Percentiles rank a stretch among this genome's conserved stretches.
phyloP scores from a whole-genome alignment of 345 rosid genomes.

The Pugionium dolabratum region DNA sequence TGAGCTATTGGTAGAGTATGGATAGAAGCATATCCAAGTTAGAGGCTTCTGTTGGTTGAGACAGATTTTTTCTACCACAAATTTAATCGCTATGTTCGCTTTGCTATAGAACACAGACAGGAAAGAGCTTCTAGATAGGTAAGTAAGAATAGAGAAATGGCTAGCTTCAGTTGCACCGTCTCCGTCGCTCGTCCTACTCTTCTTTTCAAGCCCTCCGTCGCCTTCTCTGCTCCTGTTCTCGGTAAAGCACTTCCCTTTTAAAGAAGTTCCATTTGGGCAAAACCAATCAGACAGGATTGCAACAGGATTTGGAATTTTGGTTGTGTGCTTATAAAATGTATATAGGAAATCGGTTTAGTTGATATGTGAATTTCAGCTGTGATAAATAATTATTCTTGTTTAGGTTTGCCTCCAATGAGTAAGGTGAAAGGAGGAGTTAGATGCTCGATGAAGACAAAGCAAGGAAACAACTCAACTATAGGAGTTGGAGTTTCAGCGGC shows the following conservation, averaged over 20 bases:
- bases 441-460: constrained; percentile 49
- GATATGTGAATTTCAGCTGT: not conserved
- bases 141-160: constrained; percentile 30
- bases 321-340: not conserved
- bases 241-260: constrained; percentile 45
- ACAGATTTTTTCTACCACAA: constrained; percentile 31
- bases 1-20: constrained; percentile 46
- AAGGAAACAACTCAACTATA: constrained; percentile 35
- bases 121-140: constrained; percentile 43
- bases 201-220: constrained; percentile 43
- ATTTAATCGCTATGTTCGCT: constrained; percentile 13
- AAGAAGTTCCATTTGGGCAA: not conserved
- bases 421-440: constrained; percentile 57
- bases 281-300: too few species aligned
- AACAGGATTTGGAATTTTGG: constrained; percentile 11
- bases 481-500: constrained; percentile 48
- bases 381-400: not conserved
- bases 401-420: constrained; percentile 67
- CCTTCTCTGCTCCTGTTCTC: constrained; percentile 55
- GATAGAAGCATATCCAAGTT: constrained; percentile 64
- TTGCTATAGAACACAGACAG: constrained; percentile 5
- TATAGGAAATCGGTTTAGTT: not conserved
- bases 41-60: constrained; percentile 36
- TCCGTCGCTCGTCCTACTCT: constrained; percentile 51
- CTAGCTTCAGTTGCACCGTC: constrained; percentile 51